These are phyloP conservation scores for Exophiala sideris DNA, from an alignment of 2,329 filamentous ascomycete species.

Conservation along the genomic window DNA sequence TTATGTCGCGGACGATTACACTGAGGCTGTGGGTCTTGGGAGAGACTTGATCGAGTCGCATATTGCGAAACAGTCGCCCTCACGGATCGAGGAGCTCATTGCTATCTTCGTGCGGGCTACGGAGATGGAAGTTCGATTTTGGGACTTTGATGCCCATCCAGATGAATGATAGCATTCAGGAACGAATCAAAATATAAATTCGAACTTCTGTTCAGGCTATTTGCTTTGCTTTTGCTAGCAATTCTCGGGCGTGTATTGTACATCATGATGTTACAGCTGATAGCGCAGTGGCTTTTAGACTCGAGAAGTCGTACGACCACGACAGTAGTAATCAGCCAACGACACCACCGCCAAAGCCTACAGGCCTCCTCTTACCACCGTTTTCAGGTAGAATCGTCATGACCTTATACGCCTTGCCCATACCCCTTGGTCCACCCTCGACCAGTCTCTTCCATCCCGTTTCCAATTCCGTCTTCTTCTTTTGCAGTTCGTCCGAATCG, in stretches of 20 bases:
- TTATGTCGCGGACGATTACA: constrained; percentile 78
- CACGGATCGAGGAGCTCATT: constrained; percentile 75
- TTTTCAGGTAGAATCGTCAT: constrained; percentile 86
- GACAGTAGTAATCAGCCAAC: constrained; percentile 11
- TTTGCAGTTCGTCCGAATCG: constrained; percentile 45
- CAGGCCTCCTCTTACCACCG: constrained; percentile 68
- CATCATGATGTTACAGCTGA: no score
- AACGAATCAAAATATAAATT: background rate
- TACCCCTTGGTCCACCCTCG: constrained; percentile 76
- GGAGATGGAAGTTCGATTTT: constrained; percentile 71
- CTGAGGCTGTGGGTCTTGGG: constrained; percentile 66
- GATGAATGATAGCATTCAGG: background rate
- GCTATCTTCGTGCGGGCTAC: constrained; percentile 85
- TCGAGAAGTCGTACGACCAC: background rate
- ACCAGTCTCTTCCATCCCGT: constrained; percentile 76
- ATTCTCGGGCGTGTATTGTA: no score
- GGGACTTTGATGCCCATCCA: constrained; percentile 61
- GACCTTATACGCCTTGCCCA: constrained; percentile 93
- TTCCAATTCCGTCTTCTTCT: constrained; percentile 61
- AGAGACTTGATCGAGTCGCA: constrained; percentile 69
- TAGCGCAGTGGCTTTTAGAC: no score
- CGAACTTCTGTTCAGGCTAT: background rate
- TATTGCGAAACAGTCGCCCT: constrained; percentile 67
- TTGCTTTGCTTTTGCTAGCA: background rate
- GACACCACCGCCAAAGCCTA: constrained; percentile 79